Percentiles rank a stretch among this genome's conserved stretches.
Conservation (phyloP, 1,284 basidiomycete genomes). For the Tilletiopsis washingtonensis region DNA sequence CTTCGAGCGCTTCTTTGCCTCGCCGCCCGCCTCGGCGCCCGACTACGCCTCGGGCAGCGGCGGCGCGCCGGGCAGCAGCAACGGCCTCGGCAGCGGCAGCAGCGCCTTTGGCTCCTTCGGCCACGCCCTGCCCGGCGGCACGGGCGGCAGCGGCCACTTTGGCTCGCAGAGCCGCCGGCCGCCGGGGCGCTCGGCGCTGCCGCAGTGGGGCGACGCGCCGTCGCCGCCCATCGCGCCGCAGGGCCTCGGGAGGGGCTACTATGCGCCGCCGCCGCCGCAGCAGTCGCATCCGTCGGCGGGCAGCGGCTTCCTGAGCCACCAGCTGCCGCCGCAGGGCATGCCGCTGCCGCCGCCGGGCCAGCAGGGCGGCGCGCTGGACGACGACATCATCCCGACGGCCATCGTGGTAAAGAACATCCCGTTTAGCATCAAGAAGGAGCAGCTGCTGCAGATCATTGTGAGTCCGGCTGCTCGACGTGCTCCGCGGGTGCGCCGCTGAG, state of each 20-base stretch:
- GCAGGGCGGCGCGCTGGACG: slow-evolving; percentile 52
- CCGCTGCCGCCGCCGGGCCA: no score
- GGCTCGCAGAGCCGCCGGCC: slow-evolving; percentile 11
- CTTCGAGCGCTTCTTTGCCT: slow-evolving; percentile 38
- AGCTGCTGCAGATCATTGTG: slow-evolving; percentile 89
- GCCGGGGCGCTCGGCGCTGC: slow-evolving; percentile 16
- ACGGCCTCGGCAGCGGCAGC: slow-evolving; percentile 15
- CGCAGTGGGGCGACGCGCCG: slow-evolving; percentile 25
- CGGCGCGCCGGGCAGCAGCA: slow-evolving; percentile 12
- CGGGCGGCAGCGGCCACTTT: slow-evolving; percentile 11
- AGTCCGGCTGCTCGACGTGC: not conserved
- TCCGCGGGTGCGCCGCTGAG: slow-evolving; percentile 44
- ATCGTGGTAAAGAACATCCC: slow-evolving; percentile 99
- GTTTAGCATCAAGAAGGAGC: slow-evolving; percentile 93
- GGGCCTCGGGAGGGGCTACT: not conserved
- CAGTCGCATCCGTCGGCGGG: not conserved
- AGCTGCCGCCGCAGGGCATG: no score
- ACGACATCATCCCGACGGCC: slow-evolving; percentile 95
- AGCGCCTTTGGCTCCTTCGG: slow-evolving; percentile 31
- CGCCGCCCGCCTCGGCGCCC: slow-evolving; percentile 8
- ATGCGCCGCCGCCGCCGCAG: not conserved
- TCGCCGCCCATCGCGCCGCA: slow-evolving; percentile 3
- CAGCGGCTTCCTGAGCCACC: not conserved
- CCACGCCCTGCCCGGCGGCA: slow-evolving; percentile 16
- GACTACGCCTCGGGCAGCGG: slow-evolving; percentile 10